Percentiles rank a stretch among this genome's conserved stretches.
These are phyloP conservation scores for Corylus americana DNA, from an alignment of 306 rosid species.

Conservation along the genomic window DNA sequence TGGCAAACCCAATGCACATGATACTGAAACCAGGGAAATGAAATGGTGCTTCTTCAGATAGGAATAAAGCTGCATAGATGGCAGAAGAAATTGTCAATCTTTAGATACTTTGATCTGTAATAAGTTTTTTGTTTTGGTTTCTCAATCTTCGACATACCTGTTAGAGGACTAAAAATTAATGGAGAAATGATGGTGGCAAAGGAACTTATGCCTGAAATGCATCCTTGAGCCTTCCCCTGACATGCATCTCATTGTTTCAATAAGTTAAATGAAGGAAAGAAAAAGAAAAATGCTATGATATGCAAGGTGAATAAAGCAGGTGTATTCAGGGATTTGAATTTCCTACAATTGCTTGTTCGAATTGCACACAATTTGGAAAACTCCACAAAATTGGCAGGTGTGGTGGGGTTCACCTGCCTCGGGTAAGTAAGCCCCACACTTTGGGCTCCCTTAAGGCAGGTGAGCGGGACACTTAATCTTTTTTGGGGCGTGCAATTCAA, in stretches of 20 bases:
- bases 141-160: conserved; percentile 43
- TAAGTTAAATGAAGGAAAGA: not conserved
- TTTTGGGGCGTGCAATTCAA: too few relatives aligned
- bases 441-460: too few relatives aligned
- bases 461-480: too few relatives aligned
- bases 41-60: conserved; percentile 82
- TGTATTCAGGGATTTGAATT: too few relatives aligned
- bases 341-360: too few relatives aligned
- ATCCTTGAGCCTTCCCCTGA: conserved; percentile 93
- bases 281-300: not conserved
- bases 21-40: conserved; percentile 86
- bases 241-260: not conserved
- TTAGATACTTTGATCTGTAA: not conserved
- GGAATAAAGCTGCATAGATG: conserved; percentile 63
- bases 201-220: conserved; percentile 77
- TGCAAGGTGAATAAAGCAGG: not conserved
- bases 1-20: conserved; percentile 60
- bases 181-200: conserved; percentile 77
- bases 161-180: conserved; percentile 71
- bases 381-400: too few relatives aligned
- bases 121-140: not conserved
- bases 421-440: too few relatives aligned
- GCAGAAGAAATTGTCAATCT: conserved; percentile 23
- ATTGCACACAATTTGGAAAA: too few relatives aligned
- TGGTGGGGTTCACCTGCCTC: too few relatives aligned